Conservation (phyloP, 257 asterid genomes). For the Gardenia jasminoides region DNA sequence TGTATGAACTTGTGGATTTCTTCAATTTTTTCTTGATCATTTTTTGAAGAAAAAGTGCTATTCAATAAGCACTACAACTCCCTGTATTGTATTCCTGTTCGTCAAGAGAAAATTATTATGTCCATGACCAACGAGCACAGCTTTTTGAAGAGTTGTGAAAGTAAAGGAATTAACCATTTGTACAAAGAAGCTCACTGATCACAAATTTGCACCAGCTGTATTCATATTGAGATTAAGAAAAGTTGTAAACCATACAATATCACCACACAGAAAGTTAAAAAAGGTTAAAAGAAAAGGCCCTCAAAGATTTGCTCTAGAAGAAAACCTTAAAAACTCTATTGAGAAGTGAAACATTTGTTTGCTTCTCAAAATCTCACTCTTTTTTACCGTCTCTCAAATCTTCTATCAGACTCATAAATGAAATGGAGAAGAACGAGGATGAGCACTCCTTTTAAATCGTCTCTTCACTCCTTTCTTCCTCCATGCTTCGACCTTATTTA, state of each 20-base stretch:
- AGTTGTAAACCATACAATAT: conserved; percentile 63
- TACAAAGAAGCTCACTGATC: not conserved
- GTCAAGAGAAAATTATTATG: not conserved
- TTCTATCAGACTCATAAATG: conserved; percentile 40
- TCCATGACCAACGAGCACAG: not conserved
- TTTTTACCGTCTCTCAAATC: conserved; percentile 26
- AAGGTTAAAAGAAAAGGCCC: conserved; percentile 15
- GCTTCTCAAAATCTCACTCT: conserved; percentile 44
- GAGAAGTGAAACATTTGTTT: conserved; percentile 33
- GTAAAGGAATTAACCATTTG: not conserved
- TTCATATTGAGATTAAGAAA: conserved; percentile 36
- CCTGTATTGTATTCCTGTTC: not conserved
- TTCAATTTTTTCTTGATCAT: not conserved
- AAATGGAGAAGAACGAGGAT: conserved; percentile 89
- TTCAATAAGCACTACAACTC: not conserved
- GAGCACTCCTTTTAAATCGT: conserved; percentile 62
- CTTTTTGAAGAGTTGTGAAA: not conserved
- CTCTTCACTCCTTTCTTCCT: conserved; percentile 87
- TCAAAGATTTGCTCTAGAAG: conserved; percentile 37
- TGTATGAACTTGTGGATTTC: too few relatives aligned
- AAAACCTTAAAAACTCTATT: conserved; percentile 16
- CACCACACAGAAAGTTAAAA: conserved; percentile 31
- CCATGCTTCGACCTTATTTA: conserved; percentile 53
- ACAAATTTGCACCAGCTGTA: conserved; percentile 32
- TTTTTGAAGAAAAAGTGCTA: not conserved